A percentile compares a stretch with the other conserved stretches of the same genome.
Conservation (phyloP, 805 yeast genomes). For the Saccharomycopsis schoenii region DNA sequence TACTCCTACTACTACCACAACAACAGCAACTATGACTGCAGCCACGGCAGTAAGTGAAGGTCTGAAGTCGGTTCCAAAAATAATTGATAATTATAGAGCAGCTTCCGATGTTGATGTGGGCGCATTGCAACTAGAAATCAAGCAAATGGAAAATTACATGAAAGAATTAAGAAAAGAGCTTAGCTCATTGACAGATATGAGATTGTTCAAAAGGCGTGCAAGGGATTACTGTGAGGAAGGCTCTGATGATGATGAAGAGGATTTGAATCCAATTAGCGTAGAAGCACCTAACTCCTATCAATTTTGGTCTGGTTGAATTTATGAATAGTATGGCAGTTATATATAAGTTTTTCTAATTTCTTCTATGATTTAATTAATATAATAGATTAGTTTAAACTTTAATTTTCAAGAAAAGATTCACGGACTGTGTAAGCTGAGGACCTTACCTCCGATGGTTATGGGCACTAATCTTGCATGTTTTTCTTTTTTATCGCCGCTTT, state of each 20-base stretch:
- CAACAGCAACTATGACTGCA: not conserved
- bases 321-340: not conserved
- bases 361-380: not conserved
- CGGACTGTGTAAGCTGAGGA: too few relatives aligned
- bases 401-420: not conserved
- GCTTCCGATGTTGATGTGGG: not conserved
- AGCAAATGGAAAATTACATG: not conserved
- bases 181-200: slow-evolving; percentile 1
- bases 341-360: not conserved
- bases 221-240: slow-evolving; percentile 9
- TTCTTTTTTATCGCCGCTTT: not conserved
- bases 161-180: not conserved
- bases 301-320: slow-evolving; percentile 49
- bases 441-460: not conserved
- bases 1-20: not conserved
- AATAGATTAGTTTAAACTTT: not conserved
- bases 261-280: slow-evolving; percentile 45
- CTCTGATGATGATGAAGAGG: slow-evolving; percentile 21
- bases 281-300: slow-evolving; percentile 55
- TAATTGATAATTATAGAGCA: not conserved
- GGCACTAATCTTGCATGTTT: not conserved
- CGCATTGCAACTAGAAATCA: not conserved
- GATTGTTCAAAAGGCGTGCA: slow-evolving; percentile 5
- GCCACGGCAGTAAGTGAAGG: not conserved
- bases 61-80: not conserved